Conservation (phyloP, 768 basidiomycete species). For the Mycena crocata region DNA sequence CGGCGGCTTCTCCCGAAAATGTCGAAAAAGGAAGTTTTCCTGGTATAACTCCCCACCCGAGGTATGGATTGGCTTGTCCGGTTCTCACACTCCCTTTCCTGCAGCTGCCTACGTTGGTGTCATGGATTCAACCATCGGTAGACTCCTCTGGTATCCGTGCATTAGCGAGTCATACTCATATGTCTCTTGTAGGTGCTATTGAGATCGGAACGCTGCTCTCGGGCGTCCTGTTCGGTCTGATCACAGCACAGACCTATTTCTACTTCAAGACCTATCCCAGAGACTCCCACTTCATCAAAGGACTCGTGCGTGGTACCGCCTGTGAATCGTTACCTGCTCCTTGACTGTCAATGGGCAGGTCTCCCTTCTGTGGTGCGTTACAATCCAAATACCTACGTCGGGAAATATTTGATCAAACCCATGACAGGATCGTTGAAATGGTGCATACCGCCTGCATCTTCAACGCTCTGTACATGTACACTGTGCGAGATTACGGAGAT, state of each 20-base stretch:
- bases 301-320: not conserved
- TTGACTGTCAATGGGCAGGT: not conserved
- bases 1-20: too few species aligned
- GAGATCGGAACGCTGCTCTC: constrained; percentile 19
- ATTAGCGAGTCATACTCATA: not conserved
- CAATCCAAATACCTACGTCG: not conserved
- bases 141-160: not conserved
- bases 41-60: too few species aligned
- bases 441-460: constrained; percentile 19
- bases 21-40: too few species aligned
- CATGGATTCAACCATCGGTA: constrained; percentile 9
- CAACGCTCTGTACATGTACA: constrained; percentile 21
- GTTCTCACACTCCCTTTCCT: too few species aligned
- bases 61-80: too few species aligned
- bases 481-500: not conserved
- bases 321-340: not conserved
- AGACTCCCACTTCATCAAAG: constrained; percentile 9
- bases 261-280: constrained; percentile 16
- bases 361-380: not conserved
- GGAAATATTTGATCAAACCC: not conserved
- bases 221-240: constrained; percentile 21
- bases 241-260: constrained; percentile 16
- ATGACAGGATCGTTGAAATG: constrained; percentile 8
- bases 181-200: constrained; percentile 4
- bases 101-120: too few species aligned